Conservation (phyloP, 805 yeast genomes). For the Spathaspora gorwiae region DNA sequence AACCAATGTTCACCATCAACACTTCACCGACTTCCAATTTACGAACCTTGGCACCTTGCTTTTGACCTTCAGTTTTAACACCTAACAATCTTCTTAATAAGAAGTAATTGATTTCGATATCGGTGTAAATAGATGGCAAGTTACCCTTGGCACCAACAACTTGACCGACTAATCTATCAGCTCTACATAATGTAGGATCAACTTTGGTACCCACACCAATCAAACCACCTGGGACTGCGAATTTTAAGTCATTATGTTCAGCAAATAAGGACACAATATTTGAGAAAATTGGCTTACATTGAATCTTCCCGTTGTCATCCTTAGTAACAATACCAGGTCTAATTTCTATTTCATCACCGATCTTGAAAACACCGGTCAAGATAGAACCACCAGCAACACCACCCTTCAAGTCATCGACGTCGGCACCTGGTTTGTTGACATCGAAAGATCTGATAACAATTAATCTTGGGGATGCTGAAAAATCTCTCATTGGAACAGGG, state of each 20-base stretch:
- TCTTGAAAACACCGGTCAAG: slow-evolving; percentile 90
- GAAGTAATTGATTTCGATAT: slow-evolving; percentile 96
- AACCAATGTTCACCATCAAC: slow-evolving; percentile 97
- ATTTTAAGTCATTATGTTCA: slow-evolving; percentile 94
- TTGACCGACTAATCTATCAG: slow-evolving; percentile 98
- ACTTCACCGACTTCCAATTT: slow-evolving; percentile 93
- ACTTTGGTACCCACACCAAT: slow-evolving; percentile 99
- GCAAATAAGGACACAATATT: slow-evolving; percentile 92
- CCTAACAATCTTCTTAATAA: slow-evolving; percentile 94
- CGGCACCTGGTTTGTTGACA: slow-evolving; percentile 98
- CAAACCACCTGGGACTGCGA: slow-evolving; percentile 99
- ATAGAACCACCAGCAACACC: slow-evolving; percentile 99
- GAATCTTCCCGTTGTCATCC: slow-evolving; percentile 81
- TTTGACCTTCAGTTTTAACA: slow-evolving; percentile 96
- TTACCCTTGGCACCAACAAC: slow-evolving; percentile 97
- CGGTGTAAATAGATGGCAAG: slow-evolving; percentile 93
- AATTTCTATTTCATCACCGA: slow-evolving; percentile 97
- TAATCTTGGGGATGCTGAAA: slow-evolving; percentile 86
- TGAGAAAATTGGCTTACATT: slow-evolving; percentile 93
- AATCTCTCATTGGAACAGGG: slow-evolving; percentile 96
- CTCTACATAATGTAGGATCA: slow-evolving; percentile 98
- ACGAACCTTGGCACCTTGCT: slow-evolving; percentile 89
- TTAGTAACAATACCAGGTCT: slow-evolving; percentile 99
- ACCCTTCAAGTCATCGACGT: slow-evolving; percentile 93
- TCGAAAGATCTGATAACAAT: slow-evolving; percentile 98